A percentile compares a stretch with the other conserved stretches of the same genome.
phyloP scores from a whole-genome alignment of 164 flowering plant genomes.

The Platanus orientalis region DNA sequence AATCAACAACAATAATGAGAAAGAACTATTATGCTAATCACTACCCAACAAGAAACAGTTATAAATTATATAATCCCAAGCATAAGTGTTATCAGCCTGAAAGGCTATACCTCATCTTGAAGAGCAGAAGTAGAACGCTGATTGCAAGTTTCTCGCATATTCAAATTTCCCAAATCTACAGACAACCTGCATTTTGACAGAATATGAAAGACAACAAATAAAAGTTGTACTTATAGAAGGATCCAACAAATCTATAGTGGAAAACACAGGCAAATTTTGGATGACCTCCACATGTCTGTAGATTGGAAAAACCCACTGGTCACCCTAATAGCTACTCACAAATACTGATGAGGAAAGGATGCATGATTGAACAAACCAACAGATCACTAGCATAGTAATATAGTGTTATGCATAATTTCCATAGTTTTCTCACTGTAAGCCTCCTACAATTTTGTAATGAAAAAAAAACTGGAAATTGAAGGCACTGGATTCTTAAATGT shows the following conservation, averaged over 20 bases:
- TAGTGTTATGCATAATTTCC: too few relatives aligned
- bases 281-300: background rate
- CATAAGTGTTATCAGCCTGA: background rate
- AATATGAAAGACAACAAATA: background rate
- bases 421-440: too few relatives aligned
- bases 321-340: background rate
- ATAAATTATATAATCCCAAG: background rate
- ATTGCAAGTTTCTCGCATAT: conserved; percentile 33
- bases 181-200: conserved; percentile 39
- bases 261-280: background rate
- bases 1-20: background rate
- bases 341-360: too few relatives aligned
- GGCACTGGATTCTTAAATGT: too few relatives aligned
- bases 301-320: background rate
- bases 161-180: conserved; percentile 56
- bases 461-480: too few relatives aligned
- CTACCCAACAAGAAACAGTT: background rate
- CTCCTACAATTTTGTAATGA: too few relatives aligned
- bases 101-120: conserved; percentile 72
- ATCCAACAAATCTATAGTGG: background rate
- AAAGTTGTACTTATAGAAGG: background rate
- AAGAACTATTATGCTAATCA: background rate
- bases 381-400: too few relatives aligned
- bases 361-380: too few relatives aligned
- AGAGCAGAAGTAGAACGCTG: conserved; percentile 52